Percentiles rank a stretch among this genome's conserved stretches.
Evolutionary conservation across 495 filamentous ascomycete genomes (phyloP).

Genomic region (Glonium stellatum): DNA sequence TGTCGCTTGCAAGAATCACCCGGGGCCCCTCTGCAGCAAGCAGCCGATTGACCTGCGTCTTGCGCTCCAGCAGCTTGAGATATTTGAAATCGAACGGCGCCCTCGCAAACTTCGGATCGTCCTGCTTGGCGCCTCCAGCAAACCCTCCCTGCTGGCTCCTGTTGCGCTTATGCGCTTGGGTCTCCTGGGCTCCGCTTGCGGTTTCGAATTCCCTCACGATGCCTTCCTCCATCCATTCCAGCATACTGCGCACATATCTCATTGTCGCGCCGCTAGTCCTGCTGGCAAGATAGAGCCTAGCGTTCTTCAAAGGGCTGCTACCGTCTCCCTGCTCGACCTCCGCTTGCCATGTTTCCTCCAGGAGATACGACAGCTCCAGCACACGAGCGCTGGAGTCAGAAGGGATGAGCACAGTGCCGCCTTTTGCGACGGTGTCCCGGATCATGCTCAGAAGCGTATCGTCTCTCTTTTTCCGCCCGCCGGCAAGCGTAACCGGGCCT

Average conservation of each 20-base stretch:
- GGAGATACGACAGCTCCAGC: conserved; percentile 82
- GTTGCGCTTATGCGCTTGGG: conserved; percentile 17
- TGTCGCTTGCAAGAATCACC: conserved; percentile 87
- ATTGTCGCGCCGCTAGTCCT: conserved; percentile 74
- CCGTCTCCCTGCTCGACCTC: conserved; percentile 40
- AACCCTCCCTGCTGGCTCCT: conserved; percentile 22
- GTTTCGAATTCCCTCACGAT: conserved; percentile 89
- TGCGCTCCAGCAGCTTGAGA: conserved; percentile 70
- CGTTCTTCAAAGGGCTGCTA: conserved; percentile 49
- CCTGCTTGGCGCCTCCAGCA: conserved; percentile 37
- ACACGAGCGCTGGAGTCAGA: conserved; percentile 91
- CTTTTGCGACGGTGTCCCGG: conserved; percentile 63
- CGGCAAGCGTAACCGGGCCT: conserved; percentile 60
- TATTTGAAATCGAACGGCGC: conserved; percentile 89
- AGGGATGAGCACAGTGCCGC: conserved; percentile 91
- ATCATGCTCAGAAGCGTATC: conserved; percentile 78
- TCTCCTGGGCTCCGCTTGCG: conserved; percentile 39
- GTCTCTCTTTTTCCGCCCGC: conserved; percentile 72
- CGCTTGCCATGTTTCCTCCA: conserved; percentile 83
- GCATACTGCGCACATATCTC: conserved; percentile 84
- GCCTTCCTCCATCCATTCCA: conserved; percentile 98
- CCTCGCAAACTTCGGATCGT: conserved; percentile 35
- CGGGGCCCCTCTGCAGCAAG: conserved; percentile 42
- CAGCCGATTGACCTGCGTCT: conserved; percentile 62
- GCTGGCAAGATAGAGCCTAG: conserved; percentile 76